Base-by-base conservation (phyloP, 495 filamentous ascomycete species). In the Ascodesmis nigricans region DNA sequence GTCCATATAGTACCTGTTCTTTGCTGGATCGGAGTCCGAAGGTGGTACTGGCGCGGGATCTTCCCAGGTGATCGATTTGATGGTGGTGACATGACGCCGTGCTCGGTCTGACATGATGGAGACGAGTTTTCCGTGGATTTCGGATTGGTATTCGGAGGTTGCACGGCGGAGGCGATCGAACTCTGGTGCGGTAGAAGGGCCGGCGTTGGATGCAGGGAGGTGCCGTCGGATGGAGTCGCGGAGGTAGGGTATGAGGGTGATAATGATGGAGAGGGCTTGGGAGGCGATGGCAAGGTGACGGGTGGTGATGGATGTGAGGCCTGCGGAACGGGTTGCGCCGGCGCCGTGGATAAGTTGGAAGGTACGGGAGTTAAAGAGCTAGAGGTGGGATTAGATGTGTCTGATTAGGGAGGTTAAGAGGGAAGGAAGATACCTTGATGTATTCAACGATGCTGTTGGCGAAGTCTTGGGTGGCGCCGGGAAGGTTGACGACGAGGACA, bases 311-410 rank as follows among this genome's bases (percentile, higher is more conserved):
- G 91, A 91, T 49, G 81, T 91, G 6, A 99, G 58, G 0, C 87
- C 87, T 3, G 82, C 90, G n/a, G 72, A 82, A 17, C 67, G 61
- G 1, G 79, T 93, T 1, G 87, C 87, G 1, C 87, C 87, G 6
- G 87, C 90, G 5, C 84, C 90, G 5, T 95, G 71, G 41, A 99
- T 91, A 32, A 95, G 67, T 44, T 99, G 87, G 13, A 71, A 81
- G 25, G 80, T 83, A 4, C 87, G 72, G 5, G 80, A 91, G 54
- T 95, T 93, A 65, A 93, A 95, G 2, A 91, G 60, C 43, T 81
- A 75, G 21, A 91, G 59, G 37, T 80, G 79, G 2, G 57, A 54
- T 14, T 67, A 43, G 3, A 66, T 57, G 24, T 25, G 4, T 3
- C 14, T 19, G 3, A 8, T 5, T 7, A 14, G 8, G 22, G 31